Conservation (phyloP, 2,329 filamentous ascomycete species). For the Mycocentrospora acerina region DNA sequence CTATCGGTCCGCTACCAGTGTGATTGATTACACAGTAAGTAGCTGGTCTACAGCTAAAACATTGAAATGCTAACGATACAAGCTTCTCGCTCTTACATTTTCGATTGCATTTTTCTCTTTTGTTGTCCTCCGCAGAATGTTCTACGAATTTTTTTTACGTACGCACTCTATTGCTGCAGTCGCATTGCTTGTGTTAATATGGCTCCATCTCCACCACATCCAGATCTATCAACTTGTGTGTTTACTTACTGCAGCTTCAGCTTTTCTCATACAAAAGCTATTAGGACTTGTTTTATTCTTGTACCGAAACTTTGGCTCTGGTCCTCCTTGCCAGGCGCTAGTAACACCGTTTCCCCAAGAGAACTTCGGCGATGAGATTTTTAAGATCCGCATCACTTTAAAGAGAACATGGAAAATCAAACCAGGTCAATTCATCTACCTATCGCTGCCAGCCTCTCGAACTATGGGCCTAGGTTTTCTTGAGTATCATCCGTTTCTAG, state of each 20-base stretch:
- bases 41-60: not conserved
- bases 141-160: constrained; percentile 5
- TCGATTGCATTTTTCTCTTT: constrained; percentile 1
- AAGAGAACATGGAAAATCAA: constrained; percentile 1
- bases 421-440: constrained; percentile 5
- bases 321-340: too few species aligned
- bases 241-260: not conserved
- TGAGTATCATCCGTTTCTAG: constrained; percentile 9
- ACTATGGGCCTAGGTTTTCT: constrained; percentile 4
- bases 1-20: not conserved
- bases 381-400: constrained; percentile 1
- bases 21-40: too few species aligned
- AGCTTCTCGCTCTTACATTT: constrained; percentile 2
- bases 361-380: not conserved
- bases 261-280: constrained; percentile 3
- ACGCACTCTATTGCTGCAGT: not conserved
- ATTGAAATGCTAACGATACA: not conserved
- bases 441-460: constrained; percentile 1
- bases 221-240: not conserved
- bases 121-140: constrained; percentile 2
- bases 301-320: constrained; percentile 1
- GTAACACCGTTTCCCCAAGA: not conserved
- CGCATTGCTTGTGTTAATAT: constrained; percentile 3
- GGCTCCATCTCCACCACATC: not conserved
- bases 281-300: constrained; percentile 1